Evolutionary conservation across 2,329 filamentous ascomycete species (phyloP), one percentile per base, ranked within the genome.

Genomic region (Fragosphaeria purpurea): DNA sequence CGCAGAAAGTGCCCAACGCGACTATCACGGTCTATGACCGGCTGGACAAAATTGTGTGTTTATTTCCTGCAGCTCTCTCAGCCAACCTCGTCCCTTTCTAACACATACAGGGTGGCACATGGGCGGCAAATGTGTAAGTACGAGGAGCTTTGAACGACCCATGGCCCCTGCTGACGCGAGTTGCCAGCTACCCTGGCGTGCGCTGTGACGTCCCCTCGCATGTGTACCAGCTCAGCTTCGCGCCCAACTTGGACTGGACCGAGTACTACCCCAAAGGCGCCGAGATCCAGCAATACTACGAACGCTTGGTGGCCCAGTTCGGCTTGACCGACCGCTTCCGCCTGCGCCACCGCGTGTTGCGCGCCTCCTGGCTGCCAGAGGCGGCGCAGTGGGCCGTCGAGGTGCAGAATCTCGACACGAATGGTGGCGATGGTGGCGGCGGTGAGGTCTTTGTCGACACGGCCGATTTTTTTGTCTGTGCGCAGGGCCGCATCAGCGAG

Each of bases 391-490:
- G 57, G 57, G 47, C 35, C 4, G 46, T 60, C 53, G 67, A 68
- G 53, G 62, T 68, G 31, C 64, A 66, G 42, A 65, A 73, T 54
- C 61, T 64, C 22, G 60, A 63, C 1, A 71, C 71, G 1, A 22
- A 22, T 22, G 22, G 22, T 22, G 22, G 22, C 22, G 22, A 22
- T 22, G 22, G 22, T 22, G 22, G 22, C 22, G 22, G 22, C 22
- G 70, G 69, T 39, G 64, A 67, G 49, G 59, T 63, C 10, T 64
- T 61, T 13, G 62, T 70, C 32, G 63, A 67, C 30, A 51, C 47
- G 37, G 57, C 53, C 40, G 53, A 57, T 33, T 54, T 57, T 11
- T 39, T 58, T 5, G 50, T 57, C 8, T 52, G 42, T 31, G 22
- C 55, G 10, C 50, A 47, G 35, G 54, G 54, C 10, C 50, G 52